Conservation (phyloP, 1,139 yeast species). For the Blastobotrys petasosporus region DNA sequence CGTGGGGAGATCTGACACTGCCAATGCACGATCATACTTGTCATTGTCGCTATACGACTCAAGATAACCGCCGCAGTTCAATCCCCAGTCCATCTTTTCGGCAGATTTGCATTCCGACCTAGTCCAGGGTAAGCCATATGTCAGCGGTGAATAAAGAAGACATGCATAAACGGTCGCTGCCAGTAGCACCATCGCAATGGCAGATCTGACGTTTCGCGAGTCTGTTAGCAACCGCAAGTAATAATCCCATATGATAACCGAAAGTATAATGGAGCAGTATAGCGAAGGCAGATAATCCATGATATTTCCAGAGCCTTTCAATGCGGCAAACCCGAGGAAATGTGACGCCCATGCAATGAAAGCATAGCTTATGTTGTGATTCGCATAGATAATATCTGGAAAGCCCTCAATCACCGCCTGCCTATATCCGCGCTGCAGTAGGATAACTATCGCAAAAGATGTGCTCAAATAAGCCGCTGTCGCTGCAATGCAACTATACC, state of each 20-base stretch:
- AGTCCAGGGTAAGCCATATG: conserved; percentile 21
- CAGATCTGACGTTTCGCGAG: background rate
- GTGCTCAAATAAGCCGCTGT: conserved; percentile 17
- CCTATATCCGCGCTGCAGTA: conserved; percentile 20
- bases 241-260: conserved; percentile 13
- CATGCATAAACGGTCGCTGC: conserved; percentile 11
- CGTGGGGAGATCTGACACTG: conserved; percentile 1
- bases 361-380: conserved; percentile 26
- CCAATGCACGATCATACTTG: conserved; percentile 15
- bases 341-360: conserved; percentile 23
- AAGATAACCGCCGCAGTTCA: conserved; percentile 23
- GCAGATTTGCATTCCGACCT: conserved; percentile 21
- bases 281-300: conserved; percentile 26
- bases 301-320: conserved; percentile 12
- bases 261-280: conserved; percentile 24
- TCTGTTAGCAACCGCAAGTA: background rate
- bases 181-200: conserved; percentile 7
- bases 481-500: conserved; percentile 34
- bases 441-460: conserved; percentile 20
- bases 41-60: conserved; percentile 8
- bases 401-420: conserved; percentile 9
- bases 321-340: conserved; percentile 14
- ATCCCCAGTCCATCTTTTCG: conserved; percentile 25
- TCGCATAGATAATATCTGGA: conserved; percentile 16
- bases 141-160: conserved; percentile 22